Evolutionary conservation across 164 flowering plant species (phyloP), one percentile per base, ranked within the genome.

Genomic region (Vitis rupestris): DNA sequence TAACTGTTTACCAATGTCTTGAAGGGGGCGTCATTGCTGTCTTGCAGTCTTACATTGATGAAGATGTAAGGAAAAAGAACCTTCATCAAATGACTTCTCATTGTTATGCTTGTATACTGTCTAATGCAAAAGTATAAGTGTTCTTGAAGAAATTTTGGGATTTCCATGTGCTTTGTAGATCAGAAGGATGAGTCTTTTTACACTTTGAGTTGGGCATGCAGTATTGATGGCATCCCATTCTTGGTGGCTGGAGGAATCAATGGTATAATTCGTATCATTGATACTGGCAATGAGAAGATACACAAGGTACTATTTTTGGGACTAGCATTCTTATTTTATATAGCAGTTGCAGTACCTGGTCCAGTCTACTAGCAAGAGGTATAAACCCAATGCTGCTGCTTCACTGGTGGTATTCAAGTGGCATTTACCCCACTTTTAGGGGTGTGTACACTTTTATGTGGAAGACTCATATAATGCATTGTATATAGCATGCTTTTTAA

Each of bases 101-200:
- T 37, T 58, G 9, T 52, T 29, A 48, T 51, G 51, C 3, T 23
- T 56, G 44, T 58, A 10, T 61, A 12, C 29, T 31, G 50, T 17
- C 6, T 16, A n/a, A 15, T n/a, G 1, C 44, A 49, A 23, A 60
- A 10, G 12, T 13, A 23, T 9, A 50, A 17, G 11, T 23, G 9
- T 74, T 54, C 44, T 51, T 71, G 19, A 68, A 58, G 23, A 55
- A 47, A 27, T 13, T 64, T 44, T 67, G 72, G 71, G 59, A 44
- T 67, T 77, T 80, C 67, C 72, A 75, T 79, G 68, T 86, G 62
- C 59, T 76, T 63, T 82, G 64, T 90, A 75, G 82, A 83, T 83
- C 94, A 94, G 98, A 93, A 95, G 88, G 99, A 95, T 56, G 99
- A 95, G 78, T 91, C 97, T 2, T 95, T 95, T 74, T 95, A 93